Evolutionary conservation across 208 protist genomes (phyloP).

Genomic region (Trypanosomatidae sp.): DNA sequence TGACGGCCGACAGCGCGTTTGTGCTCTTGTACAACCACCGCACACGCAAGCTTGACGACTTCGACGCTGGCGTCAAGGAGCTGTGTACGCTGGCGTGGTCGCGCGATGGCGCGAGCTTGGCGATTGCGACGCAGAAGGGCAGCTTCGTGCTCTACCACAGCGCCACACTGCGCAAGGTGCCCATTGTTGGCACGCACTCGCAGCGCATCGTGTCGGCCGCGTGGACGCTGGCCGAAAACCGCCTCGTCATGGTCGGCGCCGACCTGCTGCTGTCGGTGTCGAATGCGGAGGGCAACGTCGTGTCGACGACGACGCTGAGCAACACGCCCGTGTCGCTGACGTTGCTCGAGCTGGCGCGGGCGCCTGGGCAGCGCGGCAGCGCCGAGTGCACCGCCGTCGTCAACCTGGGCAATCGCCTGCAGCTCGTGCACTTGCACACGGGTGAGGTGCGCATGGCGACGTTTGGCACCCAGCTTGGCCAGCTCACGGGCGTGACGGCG

Average conservation of each 20-base stretch:
- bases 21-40: conserved; percentile 78
- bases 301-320: conserved; percentile 34
- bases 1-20: conserved; percentile 40
- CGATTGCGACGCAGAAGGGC: conserved; percentile 85
- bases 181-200: conserved; percentile 80
- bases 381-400: conserved; percentile 33
- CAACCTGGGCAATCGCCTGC: conserved; percentile 32
- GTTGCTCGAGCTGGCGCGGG: conserved; percentile 26
- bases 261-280: conserved; percentile 84
- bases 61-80: conserved; percentile 87
- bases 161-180: conserved; percentile 78
- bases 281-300: conserved; percentile 61
- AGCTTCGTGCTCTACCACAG: conserved; percentile 90
- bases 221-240: conserved; percentile 67
- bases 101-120: conserved; percentile 45
- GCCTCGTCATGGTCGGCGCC: conserved; percentile 73
- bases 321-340: conserved; percentile 27
- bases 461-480: conserved; percentile 62
- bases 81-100: conserved; percentile 88
- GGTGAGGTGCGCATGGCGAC: conserved; percentile 34
- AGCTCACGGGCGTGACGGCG: conserved; percentile 22
- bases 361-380: conserved; percentile 1
- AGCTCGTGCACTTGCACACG: conserved; percentile 28
- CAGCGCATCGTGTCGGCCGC: conserved; percentile 78
- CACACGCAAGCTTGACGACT: conserved; percentile 30